Evolutionary conservation across 2,329 filamentous ascomycete genomes (phyloP), one percentile per base, ranked within the genome.

Genomic region (Myriosclerotinia scirpicola): DNA sequence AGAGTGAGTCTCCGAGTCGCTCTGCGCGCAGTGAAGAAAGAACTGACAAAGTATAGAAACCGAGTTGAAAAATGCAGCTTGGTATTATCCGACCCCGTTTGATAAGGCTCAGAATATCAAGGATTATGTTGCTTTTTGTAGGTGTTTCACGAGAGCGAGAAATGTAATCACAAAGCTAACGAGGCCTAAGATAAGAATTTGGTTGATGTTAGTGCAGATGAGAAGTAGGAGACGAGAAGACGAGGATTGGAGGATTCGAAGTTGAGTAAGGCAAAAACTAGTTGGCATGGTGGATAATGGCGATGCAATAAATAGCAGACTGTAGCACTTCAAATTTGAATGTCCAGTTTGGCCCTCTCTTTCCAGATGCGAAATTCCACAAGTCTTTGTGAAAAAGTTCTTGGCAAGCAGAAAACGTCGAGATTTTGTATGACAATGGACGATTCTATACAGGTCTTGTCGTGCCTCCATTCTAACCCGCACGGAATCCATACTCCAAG

Each of bases 71-170:
- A 80, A 82, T 69, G 79, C 79, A 1, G 81, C 81, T 15, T 82
- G 81, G 80, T 81, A 78, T 66, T 82, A 82, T 65, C 77, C 80
- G 0, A 69, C 78, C 30, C 79, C 80, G 2, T 72, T 74, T 59
- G 76, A 78, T 17, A 78, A 76, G 68, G 80, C 79, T 54, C 74
- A 74, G 52, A 77, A 78, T 69, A 81, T 81, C 67, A 80, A 79
- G 73, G 76, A 77, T 26, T 77, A 79, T 74, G 79, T 82, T 67
- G 80, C 81, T 22, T 82, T 82, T 71, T 81, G 80, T 77, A 77
- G 79, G 79, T 76, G 3, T 38, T 30, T 40, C 3, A 0, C 11
- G 15, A 38, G 50, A 62, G 30, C 5, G 17, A 26, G 17, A 36
- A 34, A 46, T 5, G 9, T 8, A 26, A 14, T 9, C 14, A 14